Percentiles rank a stretch among this genome's conserved stretches.
These are phyloP conservation scores for Harringtonia aguacate DNA, from an alignment of 2,329 filamentous ascomycete species.

Conservation along the genomic window DNA sequence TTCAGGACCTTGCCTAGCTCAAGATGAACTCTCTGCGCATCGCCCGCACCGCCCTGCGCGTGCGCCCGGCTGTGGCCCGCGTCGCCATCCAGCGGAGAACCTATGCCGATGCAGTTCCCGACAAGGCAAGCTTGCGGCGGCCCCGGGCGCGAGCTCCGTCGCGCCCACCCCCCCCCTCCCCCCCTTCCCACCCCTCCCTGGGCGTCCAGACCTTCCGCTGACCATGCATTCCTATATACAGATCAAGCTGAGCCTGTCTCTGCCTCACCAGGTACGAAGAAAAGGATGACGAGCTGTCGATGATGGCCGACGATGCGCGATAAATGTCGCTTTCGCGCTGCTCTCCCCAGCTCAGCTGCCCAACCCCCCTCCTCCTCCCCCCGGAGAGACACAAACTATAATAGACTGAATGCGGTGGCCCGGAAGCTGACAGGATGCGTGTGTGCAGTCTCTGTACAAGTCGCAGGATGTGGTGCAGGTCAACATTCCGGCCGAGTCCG, in stretches of 20 bases:
- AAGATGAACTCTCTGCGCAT: constrained; percentile 92
- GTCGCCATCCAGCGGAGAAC: constrained; percentile 73
- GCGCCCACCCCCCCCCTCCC: neutral
- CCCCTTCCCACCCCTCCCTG: neutral
- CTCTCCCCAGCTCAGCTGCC: too few species aligned
- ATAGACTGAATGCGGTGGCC: too few species aligned
- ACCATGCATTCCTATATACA: constrained; percentile 17
- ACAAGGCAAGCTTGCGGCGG: constrained; percentile 47
- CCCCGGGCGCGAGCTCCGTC: neutral
- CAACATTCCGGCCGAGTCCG: constrained; percentile 95
- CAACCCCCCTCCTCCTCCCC: too few species aligned
- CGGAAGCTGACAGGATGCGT: too few species aligned
- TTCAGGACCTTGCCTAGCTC: neutral
- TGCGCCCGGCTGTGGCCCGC: constrained; percentile 66
- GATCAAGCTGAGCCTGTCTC: constrained; percentile 96
- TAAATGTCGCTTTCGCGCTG: constrained; percentile 22
- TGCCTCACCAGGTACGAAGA: constrained; percentile 89
- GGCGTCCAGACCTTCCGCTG: neutral
- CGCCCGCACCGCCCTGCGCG: constrained; percentile 80
- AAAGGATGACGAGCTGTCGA: too few species aligned
- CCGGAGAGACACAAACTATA: too few species aligned
- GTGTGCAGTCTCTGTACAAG: constrained; percentile 57
- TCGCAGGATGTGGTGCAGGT: constrained; percentile 75
- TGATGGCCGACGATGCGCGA: constrained; percentile 14
- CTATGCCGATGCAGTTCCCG: constrained; percentile 79